phyloP scores from a whole-genome alignment of 2,329 filamentous ascomycete species.

The Aspergillus piperis region DNA sequence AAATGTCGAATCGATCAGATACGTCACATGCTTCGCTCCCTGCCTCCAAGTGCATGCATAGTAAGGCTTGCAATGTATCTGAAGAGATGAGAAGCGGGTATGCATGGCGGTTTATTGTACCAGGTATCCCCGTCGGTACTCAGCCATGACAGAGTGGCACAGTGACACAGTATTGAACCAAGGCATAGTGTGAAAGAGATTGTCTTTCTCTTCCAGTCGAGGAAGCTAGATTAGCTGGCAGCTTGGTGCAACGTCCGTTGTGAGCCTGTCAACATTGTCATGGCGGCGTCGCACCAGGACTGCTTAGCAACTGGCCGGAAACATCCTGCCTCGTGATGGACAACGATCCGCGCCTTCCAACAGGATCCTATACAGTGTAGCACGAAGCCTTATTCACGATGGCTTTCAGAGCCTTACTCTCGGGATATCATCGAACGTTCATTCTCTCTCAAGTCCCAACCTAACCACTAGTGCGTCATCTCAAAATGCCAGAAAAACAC shows the following conservation, averaged over 20 bases:
- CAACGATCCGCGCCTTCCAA: background rate
- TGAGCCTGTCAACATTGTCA: background rate
- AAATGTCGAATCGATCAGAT: background rate
- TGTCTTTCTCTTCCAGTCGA: background rate
- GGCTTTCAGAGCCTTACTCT: background rate
- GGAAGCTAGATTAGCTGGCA: background rate
- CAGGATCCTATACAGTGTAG: background rate
- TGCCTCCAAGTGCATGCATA: background rate
- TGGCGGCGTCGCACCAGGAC: background rate
- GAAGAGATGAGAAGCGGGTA: background rate
- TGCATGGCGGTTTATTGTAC: conserved; percentile 5
- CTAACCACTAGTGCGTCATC: conserved; percentile 7
- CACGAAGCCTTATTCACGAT: background rate
- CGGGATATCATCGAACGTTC: background rate
- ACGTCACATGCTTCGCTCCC: background rate
- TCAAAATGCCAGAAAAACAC: background rate
- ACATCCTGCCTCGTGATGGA: background rate
- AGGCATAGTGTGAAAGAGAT: background rate
- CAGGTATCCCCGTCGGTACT: background rate
- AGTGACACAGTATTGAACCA: background rate
- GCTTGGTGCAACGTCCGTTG: background rate
- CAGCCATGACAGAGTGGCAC: background rate
- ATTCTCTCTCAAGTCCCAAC: background rate
- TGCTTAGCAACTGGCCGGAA: background rate
- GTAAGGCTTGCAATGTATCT: background rate